Percentiles rank a stretch among this genome's conserved stretches.
These are phyloP conservation scores for Tolypocladium tropicale DNA, from an alignment of 2,329 filamentous ascomycete genomes.

Conservation along the genomic window DNA sequence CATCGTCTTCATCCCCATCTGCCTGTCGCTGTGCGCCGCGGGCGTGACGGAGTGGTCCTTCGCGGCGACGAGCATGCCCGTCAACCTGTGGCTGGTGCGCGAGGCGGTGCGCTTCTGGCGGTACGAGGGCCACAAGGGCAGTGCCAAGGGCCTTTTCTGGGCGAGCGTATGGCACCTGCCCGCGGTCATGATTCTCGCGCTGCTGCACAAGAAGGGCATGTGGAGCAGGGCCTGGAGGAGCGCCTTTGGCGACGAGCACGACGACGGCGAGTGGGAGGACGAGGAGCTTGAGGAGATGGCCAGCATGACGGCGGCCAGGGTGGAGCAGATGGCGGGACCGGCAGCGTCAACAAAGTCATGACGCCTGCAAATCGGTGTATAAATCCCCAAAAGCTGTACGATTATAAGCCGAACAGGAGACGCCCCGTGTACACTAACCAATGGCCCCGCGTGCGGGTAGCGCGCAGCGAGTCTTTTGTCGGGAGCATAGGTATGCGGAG, in stretches of 20 bases:
- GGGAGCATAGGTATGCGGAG: not conserved
- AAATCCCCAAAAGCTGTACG: not conserved
- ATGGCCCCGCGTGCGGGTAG: not conserved
- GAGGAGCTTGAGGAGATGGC: conserved; percentile 35
- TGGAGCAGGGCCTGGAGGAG: conserved; percentile 74
- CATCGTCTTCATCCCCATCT: conserved; percentile 76
- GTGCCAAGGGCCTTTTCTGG: conserved; percentile 84
- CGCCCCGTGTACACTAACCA: not conserved
- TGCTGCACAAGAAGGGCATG: conserved; percentile 88
- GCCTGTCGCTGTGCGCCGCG: conserved; percentile 64
- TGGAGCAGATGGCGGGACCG: conserved; percentile 7
- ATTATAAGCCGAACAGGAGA: not conserved
- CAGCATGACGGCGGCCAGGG: conserved; percentile 20
- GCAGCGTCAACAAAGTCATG: not conserved
- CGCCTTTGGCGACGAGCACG: conserved; percentile 48
- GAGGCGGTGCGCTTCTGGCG: conserved; percentile 78
- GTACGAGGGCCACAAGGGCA: conserved; percentile 66
- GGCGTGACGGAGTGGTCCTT: conserved; percentile 83
- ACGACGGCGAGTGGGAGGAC: conserved; percentile 44
- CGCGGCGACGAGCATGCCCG: conserved; percentile 64
- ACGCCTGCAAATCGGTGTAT: not conserved
- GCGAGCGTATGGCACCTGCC: conserved; percentile 96
- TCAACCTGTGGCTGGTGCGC: conserved; percentile 77
- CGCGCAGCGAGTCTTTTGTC: not conserved
- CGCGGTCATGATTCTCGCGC: conserved; percentile 76